These are phyloP conservation scores for Lactuca sativa DNA, from an alignment of 129 eudicot species.

Conservation along the genomic window DNA sequence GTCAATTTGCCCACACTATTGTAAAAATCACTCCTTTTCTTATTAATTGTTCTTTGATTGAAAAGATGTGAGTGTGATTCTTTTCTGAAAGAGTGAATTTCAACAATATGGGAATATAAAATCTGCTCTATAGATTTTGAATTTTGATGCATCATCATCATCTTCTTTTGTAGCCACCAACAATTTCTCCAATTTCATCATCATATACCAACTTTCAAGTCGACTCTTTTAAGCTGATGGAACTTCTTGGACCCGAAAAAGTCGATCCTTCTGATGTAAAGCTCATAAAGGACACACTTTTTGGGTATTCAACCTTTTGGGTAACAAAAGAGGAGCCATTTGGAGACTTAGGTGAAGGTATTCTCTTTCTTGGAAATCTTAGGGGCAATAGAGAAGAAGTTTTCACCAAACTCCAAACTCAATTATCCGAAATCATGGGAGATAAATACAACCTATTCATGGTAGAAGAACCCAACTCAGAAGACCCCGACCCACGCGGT, in stretches of 20 bases:
- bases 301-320: slow-evolving; percentile 97
- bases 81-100: background rate
- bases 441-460: slow-evolving; percentile 93
- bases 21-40: no score
- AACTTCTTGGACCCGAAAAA: slow-evolving; percentile 94
- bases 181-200: slow-evolving; percentile 51
- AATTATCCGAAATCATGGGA: slow-evolving; percentile 78
- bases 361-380: slow-evolving; percentile 94
- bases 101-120: background rate
- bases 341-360: slow-evolving; percentile 95
- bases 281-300: slow-evolving; percentile 81
- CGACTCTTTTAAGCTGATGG: slow-evolving; percentile 91
- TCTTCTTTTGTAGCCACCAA: slow-evolving; percentile 50
- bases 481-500: slow-evolving; percentile 96
- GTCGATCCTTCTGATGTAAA: slow-evolving; percentile 94
- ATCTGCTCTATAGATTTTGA: background rate
- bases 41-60: background rate
- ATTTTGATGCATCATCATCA: background rate
- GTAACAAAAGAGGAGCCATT: slow-evolving; percentile 93
- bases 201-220: slow-evolving; percentile 75
- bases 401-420: slow-evolving; percentile 80
- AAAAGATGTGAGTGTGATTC: background rate
- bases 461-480: slow-evolving; percentile 98
- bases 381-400: slow-evolving; percentile 89
- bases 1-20: background rate